A percentile compares a stretch with the other conserved stretches of the same genome.
Evolutionary conservation across 2,329 filamentous ascomycete genomes (phyloP).

Genomic region (Nannizziopsis arthrosporioides): DNA sequence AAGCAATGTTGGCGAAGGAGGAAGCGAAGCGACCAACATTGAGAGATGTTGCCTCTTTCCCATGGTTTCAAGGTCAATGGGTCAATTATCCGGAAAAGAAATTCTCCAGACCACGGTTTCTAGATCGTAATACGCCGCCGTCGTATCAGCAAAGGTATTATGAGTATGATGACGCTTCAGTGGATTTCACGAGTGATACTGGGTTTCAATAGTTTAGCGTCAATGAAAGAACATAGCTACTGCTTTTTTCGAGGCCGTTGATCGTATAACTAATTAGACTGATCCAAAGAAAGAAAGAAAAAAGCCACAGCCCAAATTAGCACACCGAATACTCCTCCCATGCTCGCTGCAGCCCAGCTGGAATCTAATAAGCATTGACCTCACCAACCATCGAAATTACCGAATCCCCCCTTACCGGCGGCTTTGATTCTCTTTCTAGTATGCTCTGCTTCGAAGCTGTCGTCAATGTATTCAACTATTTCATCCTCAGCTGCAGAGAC

Average conservation of each 20-base stretch:
- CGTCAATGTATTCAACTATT: conserved; percentile 48
- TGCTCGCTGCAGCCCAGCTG: neutral
- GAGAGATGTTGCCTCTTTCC: conserved; percentile 18
- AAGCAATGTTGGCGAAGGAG: conserved; percentile 19
- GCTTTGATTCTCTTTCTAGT: conserved; percentile 68
- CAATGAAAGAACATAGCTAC: no score
- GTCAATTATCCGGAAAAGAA: conserved; percentile 7
- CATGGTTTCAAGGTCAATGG: conserved; percentile 22
- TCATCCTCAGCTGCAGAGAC: conserved; percentile 40
- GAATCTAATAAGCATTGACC: no score
- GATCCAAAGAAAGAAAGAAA: no score
- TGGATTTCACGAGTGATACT: no score
- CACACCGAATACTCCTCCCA: conserved; percentile 3
- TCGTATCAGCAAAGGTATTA: neutral
- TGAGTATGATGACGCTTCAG: neutral
- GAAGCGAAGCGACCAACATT: conserved; percentile 18
- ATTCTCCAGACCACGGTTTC: conserved; percentile 6
- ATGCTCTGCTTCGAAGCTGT: conserved; percentile 55
- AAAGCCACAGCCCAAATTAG: neutral
- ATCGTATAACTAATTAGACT: no score
- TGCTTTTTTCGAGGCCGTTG: no score
- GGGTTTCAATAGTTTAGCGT: no score
- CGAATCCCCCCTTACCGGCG: conserved; percentile 55
- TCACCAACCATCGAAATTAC: conserved; percentile 88
- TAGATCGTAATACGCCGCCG: neutral